phyloP scores from a whole-genome alignment of 352 stramenopile species.

The Phytophthora colocasiae region DNA sequence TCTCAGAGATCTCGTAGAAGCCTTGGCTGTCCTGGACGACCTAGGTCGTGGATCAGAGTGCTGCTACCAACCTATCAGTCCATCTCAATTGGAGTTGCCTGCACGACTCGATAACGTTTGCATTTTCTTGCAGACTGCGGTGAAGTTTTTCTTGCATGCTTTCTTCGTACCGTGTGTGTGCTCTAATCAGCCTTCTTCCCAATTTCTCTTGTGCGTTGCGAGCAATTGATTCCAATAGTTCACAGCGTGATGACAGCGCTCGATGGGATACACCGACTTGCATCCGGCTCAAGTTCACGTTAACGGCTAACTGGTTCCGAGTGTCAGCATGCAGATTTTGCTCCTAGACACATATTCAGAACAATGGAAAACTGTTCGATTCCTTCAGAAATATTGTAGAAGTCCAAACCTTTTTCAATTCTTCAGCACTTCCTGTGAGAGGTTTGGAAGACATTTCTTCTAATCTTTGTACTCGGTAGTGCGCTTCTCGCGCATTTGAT shows the following conservation, averaged over 20 bases:
- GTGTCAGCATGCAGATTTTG: slow-evolving; percentile 11
- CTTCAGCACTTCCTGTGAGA: slow-evolving; percentile 20
- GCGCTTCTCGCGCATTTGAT: slow-evolving; percentile 32
- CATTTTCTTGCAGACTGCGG: slow-evolving; percentile 58
- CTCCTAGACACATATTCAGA: slow-evolving; percentile 33
- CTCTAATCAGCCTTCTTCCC: slow-evolving; percentile 53
- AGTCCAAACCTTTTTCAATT: slow-evolving; percentile 34
- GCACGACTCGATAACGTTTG: slow-evolving; percentile 45
- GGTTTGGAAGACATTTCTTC: slow-evolving; percentile 28
- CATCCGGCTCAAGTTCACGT: slow-evolving; percentile 49
- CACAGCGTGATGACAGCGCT: slow-evolving; percentile 49
- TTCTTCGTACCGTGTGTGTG: slow-evolving; percentile 55
- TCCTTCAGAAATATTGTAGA: not conserved
- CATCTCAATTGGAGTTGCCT: slow-evolving; percentile 44
- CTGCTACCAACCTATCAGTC: slow-evolving; percentile 21
- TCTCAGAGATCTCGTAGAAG: slow-evolving; percentile 24
- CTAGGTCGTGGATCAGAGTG: slow-evolving; percentile 21
- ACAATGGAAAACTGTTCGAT: not conserved
- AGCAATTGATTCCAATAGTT: slow-evolving; percentile 70
- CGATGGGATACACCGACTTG: slow-evolving; percentile 43
- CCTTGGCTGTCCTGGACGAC: slow-evolving; percentile 16
- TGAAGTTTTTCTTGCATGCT: slow-evolving; percentile 56
- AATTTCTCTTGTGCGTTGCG: slow-evolving; percentile 64
- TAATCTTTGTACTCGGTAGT: slow-evolving; percentile 29
- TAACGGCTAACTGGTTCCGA: slow-evolving; percentile 37